Conservation (phyloP, 2,329 filamentous ascomycete genomes). For the Calonectria pauciramosa region DNA sequence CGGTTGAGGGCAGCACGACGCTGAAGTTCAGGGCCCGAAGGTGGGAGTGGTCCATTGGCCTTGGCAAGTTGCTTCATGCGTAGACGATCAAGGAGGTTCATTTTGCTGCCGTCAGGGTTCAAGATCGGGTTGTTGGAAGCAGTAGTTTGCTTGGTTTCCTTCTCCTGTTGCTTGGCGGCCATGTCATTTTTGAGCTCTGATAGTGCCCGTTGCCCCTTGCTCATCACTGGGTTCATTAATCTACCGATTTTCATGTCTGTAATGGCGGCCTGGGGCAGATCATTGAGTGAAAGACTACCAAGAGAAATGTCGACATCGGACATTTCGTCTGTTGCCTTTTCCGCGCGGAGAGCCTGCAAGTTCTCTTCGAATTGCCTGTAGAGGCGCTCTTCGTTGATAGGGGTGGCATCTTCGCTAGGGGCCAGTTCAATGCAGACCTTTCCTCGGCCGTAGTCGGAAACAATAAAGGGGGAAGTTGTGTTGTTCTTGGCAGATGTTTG, state of each 20-base stretch:
- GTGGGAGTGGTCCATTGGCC: conserved; percentile 67
- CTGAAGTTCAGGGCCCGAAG: conserved; percentile 69
- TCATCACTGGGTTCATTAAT: conserved; percentile 69
- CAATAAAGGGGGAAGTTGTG: conserved; percentile 55
- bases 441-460: conserved; percentile 66
- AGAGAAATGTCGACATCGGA: conserved; percentile 41
- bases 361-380: conserved; percentile 68
- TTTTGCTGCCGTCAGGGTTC: conserved; percentile 64
- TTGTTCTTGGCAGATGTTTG: conserved; percentile 56
- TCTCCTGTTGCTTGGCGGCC: conserved; percentile 64
- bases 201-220: conserved; percentile 78
- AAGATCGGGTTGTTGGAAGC: conserved; percentile 48
- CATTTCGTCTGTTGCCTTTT: conserved; percentile 41
- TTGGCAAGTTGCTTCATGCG: conserved; percentile 77
- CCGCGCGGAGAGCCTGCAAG: conserved; percentile 62
- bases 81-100: conserved; percentile 82
- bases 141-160: conserved; percentile 53
- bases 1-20: conserved; percentile 77
- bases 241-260: conserved; percentile 46
- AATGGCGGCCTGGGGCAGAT: conserved; percentile 54
- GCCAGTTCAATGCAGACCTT: conserved; percentile 72
- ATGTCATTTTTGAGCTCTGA: conserved; percentile 76
- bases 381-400: conserved; percentile 65
- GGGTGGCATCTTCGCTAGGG: conserved; percentile 50
- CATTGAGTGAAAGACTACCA: conserved; percentile 64